These are phyloP conservation scores for Podaxis pistillaris DNA, from an alignment of 768 basidiomycete genomes.

Conservation along the genomic window DNA sequence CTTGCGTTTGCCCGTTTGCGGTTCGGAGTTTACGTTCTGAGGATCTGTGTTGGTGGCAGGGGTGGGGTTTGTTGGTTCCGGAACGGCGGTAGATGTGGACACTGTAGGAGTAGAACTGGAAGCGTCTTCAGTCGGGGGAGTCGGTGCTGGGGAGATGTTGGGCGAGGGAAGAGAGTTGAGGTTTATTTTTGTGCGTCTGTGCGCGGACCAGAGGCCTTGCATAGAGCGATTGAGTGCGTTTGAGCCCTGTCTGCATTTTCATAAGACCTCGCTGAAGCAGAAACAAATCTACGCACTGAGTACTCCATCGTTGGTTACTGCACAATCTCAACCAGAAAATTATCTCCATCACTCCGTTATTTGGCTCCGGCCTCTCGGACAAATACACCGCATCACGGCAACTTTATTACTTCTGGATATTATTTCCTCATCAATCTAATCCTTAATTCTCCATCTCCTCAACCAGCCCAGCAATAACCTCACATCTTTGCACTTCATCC, in stretches of 20 bases:
- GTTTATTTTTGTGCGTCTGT: constrained; percentile 62
- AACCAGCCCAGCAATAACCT: constrained; percentile 33
- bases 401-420: too few species aligned
- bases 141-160: constrained; percentile 24
- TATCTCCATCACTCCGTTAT: not conserved
- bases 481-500: constrained; percentile 37
- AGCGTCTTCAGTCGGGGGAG: constrained; percentile 24
- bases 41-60: constrained; percentile 15
- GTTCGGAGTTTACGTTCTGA: constrained; percentile 19
- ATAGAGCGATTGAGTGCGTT: constrained; percentile 77
- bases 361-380: not conserved
- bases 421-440: too few species aligned
- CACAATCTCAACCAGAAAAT: not conserved
- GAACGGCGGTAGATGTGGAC: constrained; percentile 11
- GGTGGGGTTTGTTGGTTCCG: constrained; percentile 15
- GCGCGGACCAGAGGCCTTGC: constrained; percentile 76
- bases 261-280: constrained; percentile 25
- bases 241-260: constrained; percentile 60
- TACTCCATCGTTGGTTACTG: constrained; percentile 20
- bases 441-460: constrained; percentile 32
- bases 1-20: constrained; percentile 55
- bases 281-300: constrained; percentile 23
- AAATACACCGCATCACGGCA: not conserved
- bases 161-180: constrained; percentile 47
- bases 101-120: constrained; percentile 19